phyloP scores from a whole-genome alignment of 2,329 filamentous ascomycete species.

The Hypoxylon sp. region DNA sequence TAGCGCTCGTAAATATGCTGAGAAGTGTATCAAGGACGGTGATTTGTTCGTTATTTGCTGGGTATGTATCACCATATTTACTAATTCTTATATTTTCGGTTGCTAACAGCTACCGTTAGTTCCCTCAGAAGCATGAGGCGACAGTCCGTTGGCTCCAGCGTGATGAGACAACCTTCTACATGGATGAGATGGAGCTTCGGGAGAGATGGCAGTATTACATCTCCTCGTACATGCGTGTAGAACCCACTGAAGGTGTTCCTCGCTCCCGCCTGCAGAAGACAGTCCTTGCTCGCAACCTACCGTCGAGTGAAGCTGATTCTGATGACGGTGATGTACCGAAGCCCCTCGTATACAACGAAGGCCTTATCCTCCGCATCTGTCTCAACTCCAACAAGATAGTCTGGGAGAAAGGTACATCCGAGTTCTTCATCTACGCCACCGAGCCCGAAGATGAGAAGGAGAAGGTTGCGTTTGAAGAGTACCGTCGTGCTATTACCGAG shows the following conservation, averaged over 20 bases:
- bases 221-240: slow-evolving; percentile 87
- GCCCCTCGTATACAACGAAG: slow-evolving; percentile 73
- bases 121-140: slow-evolving; percentile 75
- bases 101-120: slow-evolving; percentile 63
- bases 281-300: slow-evolving; percentile 79
- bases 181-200: slow-evolving; percentile 86
- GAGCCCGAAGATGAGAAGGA: slow-evolving; percentile 77
- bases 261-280: slow-evolving; percentile 75
- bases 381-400: slow-evolving; percentile 83
- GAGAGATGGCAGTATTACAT: slow-evolving; percentile 96
- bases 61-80: slow-evolving; percentile 70
- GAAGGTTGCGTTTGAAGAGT: slow-evolving; percentile 69
- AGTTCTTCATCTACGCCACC: slow-evolving; percentile 80
- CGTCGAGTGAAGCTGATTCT: slow-evolving; percentile 70
- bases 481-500: slow-evolving; percentile 67
- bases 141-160: slow-evolving; percentile 78
- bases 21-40: slow-evolving; percentile 92
- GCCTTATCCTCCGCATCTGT: slow-evolving; percentile 79
- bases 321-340: slow-evolving; percentile 74
- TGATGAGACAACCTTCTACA: slow-evolving; percentile 83
- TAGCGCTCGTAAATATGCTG: slow-evolving; percentile 89
- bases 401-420: slow-evolving; percentile 78
- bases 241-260: slow-evolving; percentile 85
- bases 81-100: slow-evolving; percentile 22
- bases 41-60: slow-evolving; percentile 92